Conservation (phyloP, 2,329 filamentous ascomycete genomes). For the Ophiostoma montium region DNA sequence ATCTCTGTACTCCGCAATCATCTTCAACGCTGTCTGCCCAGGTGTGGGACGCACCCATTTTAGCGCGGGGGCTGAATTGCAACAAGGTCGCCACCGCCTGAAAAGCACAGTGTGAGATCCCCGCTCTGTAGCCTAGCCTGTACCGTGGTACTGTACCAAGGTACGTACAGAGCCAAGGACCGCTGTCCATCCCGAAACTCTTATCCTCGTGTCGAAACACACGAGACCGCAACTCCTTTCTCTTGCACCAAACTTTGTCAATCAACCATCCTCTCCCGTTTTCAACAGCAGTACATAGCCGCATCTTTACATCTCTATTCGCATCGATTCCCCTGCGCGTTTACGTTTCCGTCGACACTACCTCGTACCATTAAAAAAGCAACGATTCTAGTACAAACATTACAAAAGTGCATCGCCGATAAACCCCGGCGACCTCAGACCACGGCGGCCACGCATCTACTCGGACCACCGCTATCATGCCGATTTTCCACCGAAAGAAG, state of each 20-base stretch:
- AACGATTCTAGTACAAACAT: not conserved
- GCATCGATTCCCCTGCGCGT: too few relatives aligned
- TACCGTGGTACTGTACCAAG: not conserved
- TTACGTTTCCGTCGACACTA: too few relatives aligned
- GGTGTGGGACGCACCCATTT: not conserved
- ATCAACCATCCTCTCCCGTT: not conserved
- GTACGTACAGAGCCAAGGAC: not conserved
- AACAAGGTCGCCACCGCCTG: not conserved
- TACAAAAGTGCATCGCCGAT: too few relatives aligned
- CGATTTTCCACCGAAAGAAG: constrained; percentile 40
- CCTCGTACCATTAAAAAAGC: too few relatives aligned
- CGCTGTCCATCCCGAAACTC: constrained; percentile 9
- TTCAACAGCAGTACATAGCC: not conserved
- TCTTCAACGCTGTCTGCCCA: too few relatives aligned
- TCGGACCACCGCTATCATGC: not conserved
- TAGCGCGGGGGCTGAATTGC: too few relatives aligned
- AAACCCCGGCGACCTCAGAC: too few relatives aligned
- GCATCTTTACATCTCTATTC: too few relatives aligned
- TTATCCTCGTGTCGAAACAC: constrained; percentile 11
- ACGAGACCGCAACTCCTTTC: constrained; percentile 4
- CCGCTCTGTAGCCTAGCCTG: not conserved
- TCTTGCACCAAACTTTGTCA: not conserved
- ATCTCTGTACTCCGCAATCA: too few relatives aligned
- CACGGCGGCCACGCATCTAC: not conserved
- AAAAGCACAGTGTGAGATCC: not conserved